Evolutionary conservation across 805 yeast genomes (phyloP), one percentile per base, ranked within the genome.

Genomic region (Pichia manshurica): DNA sequence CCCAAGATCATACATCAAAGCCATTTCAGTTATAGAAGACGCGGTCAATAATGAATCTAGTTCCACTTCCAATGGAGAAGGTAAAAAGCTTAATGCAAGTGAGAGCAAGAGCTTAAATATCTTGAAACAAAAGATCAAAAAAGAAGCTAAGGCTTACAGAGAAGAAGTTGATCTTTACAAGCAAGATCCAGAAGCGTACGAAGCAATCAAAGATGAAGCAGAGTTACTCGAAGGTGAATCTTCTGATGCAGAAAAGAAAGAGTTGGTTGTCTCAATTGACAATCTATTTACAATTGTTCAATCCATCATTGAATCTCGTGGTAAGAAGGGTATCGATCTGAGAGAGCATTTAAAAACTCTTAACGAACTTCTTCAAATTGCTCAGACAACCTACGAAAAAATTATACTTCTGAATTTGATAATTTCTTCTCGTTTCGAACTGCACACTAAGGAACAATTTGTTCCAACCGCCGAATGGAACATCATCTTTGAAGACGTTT

Each of bases 271-370:
- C 39, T 53, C 70, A n/a, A 43, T 48, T 48, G 73, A 45, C n/a
- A 45, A 46, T 13, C 81, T 89, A 48, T 88, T 90, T 72, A 72
- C 81, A 48, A 79, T 85, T 32, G 74, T 93, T 64, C 78, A 83
- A 64, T 67, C 79, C 46, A 81, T 93, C 48, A 71, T 85, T 51
- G 98, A 93, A 67, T 75, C 89, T 43, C 83, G 99, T 71, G 99
- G 99, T 73, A 90, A 90, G 75, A 91, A 87, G 74, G 89, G 87
- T 65, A 84, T 88, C 53, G 96, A 91, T 66, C 79, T 82, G 54
- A 66, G 64, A 53, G 95, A 87, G 66, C 96, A 91, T 67, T 79
- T 89, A 54, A 69, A 71, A 47, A 72, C 75, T 39, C 73, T 93
- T 61, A 96, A 86, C 69, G 73, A 72, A 41, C 71, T 87, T 53